Percentiles rank a stretch among this genome's conserved stretches.
Evolutionary conservation across 2,329 filamentous ascomycete genomes (phyloP).

Genomic region (Neonectria sp.): DNA sequence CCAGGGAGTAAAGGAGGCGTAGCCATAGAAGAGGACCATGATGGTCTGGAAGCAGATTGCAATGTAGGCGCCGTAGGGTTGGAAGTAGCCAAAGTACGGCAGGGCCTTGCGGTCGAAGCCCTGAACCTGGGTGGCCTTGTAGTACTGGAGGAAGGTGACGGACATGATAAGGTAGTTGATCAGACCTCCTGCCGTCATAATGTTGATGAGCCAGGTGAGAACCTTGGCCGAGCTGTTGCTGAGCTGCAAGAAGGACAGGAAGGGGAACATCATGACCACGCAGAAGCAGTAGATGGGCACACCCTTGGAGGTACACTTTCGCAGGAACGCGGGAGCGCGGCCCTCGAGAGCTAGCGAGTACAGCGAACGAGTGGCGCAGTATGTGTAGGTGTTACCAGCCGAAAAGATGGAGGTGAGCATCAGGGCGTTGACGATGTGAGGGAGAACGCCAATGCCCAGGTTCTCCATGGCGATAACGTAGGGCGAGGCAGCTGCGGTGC

Average conservation of each 20-base stretch:
- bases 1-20: slow-evolving; percentile 67
- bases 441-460: slow-evolving; percentile 66
- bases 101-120: slow-evolving; percentile 65
- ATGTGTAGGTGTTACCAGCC: slow-evolving; percentile 67
- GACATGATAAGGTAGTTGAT: slow-evolving; percentile 74
- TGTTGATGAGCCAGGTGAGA: slow-evolving; percentile 68
- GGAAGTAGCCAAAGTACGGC: slow-evolving; percentile 72
- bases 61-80: slow-evolving; percentile 70
- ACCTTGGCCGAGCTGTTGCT: slow-evolving; percentile 64
- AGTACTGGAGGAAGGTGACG: slow-evolving; percentile 62
- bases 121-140: slow-evolving; percentile 68
- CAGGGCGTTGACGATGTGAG: slow-evolving; percentile 71
- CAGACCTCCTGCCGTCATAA: slow-evolving; percentile 71
- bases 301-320: slow-evolving; percentile 72
- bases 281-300: slow-evolving; percentile 73
- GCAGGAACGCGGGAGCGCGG: slow-evolving; percentile 66
- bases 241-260: slow-evolving; percentile 68
- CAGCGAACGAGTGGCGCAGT: slow-evolving; percentile 65
- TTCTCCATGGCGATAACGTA: slow-evolving; percentile 76
- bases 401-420: slow-evolving; percentile 62
- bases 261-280: slow-evolving; percentile 67
- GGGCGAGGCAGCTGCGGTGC: slow-evolving; percentile 70
- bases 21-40: slow-evolving; percentile 69
- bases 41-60: slow-evolving; percentile 59
- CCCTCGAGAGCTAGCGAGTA: slow-evolving; percentile 67